A percentile compares a stretch with the other conserved stretches of the same genome.
phyloP scores from a whole-genome alignment of 2,329 filamentous ascomycete genomes.

The Xylariaceae sp. region DNA sequence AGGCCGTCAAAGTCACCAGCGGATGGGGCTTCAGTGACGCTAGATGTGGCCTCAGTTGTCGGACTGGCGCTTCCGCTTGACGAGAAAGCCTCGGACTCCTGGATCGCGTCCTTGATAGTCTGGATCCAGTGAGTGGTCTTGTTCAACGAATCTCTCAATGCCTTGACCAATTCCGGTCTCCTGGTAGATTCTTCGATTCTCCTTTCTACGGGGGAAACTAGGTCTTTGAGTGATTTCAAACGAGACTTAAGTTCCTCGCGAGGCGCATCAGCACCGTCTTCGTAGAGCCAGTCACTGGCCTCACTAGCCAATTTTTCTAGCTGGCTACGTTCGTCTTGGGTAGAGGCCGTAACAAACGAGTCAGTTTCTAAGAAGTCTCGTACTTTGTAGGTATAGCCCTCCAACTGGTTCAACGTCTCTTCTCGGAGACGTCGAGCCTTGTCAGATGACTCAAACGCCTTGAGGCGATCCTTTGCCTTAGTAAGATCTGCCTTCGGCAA shows the following conservation, averaged over 20 bases:
- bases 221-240: conserved; percentile 70
- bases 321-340: conserved; percentile 59
- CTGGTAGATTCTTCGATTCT: conserved; percentile 68
- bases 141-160: conserved; percentile 66
- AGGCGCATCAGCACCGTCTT: conserved; percentile 72
- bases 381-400: conserved; percentile 85
- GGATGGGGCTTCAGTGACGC: conserved; percentile 44
- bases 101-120: conserved; percentile 66
- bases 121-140: conserved; percentile 67
- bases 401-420: conserved; percentile 87
- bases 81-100: conserved; percentile 60
- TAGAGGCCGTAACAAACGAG: conserved; percentile 68
- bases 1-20: conserved; percentile 65
- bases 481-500: conserved; percentile 47
- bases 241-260: conserved; percentile 71
- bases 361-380: conserved; percentile 78
- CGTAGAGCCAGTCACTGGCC: conserved; percentile 87
- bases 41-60: conserved; percentile 37
- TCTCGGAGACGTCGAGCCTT: conserved; percentile 71
- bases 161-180: conserved; percentile 66
- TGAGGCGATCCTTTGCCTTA: conserved; percentile 64
- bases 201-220: conserved; percentile 73
- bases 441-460: conserved; percentile 84
- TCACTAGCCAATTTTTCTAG: conserved; percentile 65
- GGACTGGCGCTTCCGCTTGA: conserved; percentile 48